phyloP scores from a whole-genome alignment of 768 basidiomycete genomes.

The Suillus alpinus region DNA sequence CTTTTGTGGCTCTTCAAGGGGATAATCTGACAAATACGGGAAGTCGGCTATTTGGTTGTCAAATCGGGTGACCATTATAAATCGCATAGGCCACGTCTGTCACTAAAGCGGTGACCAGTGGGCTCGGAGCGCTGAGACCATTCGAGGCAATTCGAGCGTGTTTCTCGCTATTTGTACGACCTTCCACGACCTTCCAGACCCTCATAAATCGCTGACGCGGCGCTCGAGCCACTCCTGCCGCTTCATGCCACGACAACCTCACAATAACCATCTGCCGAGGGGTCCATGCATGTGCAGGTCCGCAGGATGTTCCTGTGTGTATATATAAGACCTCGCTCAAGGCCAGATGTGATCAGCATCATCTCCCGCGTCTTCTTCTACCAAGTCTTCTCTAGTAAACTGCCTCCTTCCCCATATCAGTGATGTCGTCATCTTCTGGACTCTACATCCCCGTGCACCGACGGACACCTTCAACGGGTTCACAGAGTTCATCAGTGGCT shows the following conservation, averaged over 20 bases:
- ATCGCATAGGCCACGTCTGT: not conserved
- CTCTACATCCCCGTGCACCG: conserved; percentile 43
- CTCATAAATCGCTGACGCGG: not conserved
- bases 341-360: not conserved
- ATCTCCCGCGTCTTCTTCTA: not conserved
- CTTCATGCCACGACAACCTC: not conserved
- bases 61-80: not conserved
- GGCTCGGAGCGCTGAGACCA: not conserved
- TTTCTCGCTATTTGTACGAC: not conserved
- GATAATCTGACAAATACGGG: no score
- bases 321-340: conserved; percentile 1
- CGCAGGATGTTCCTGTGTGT: not conserved
- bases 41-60: not conserved
- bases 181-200: conserved; percentile 8
- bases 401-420: conserved; percentile 10
- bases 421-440: conserved; percentile 25
- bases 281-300: not conserved
- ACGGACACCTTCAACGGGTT: conserved; percentile 17
- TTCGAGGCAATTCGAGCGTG: not conserved
- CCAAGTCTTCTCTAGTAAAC: conserved; percentile 1
- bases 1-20: no score
- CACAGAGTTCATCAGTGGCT: conserved; percentile 15
- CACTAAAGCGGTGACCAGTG: not conserved
- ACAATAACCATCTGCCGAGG: conserved; percentile 1
- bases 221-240: not conserved